A percentile compares a stretch with the other conserved stretches of the same genome.
Conservation (phyloP, 1,284 basidiomycete genomes). For the Boletellus dicymbophilus region DNA sequence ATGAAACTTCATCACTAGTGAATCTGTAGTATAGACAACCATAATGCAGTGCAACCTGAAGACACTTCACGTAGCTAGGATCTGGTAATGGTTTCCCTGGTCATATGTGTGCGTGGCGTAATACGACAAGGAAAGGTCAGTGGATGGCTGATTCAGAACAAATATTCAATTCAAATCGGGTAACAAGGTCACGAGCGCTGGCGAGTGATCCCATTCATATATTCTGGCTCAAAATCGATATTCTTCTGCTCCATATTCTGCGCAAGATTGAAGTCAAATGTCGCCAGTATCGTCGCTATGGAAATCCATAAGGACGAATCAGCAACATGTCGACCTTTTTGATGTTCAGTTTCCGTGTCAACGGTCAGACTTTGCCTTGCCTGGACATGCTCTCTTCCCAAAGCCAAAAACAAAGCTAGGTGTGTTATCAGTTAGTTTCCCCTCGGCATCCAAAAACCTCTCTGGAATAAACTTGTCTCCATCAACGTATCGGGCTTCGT, state of each 20-base stretch:
- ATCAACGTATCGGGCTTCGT: slow-evolving; percentile 23
- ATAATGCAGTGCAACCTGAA: too few species aligned
- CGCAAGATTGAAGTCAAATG: slow-evolving; percentile 22
- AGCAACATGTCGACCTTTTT: slow-evolving; percentile 18
- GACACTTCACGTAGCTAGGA: slow-evolving; percentile 1
- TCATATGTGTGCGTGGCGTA: slow-evolving; percentile 11
- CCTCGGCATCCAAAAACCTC: slow-evolving; percentile 22
- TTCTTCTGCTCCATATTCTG: slow-evolving; percentile 18
- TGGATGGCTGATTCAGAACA: slow-evolving; percentile 8
- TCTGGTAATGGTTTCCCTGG: slow-evolving; percentile 6
- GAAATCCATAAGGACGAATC: slow-evolving; percentile 21
- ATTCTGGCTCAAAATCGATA: slow-evolving; percentile 16
- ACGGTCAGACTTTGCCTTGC: neutral
- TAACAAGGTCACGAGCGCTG: neutral
- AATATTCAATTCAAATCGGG: neutral
- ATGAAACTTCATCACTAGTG: too few species aligned
- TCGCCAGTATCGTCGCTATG: slow-evolving; percentile 26
- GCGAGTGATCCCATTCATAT: slow-evolving; percentile 5
- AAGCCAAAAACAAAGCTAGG: slow-evolving; percentile 26
- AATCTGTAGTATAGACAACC: too few species aligned
- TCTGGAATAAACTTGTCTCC: slow-evolving; percentile 25
- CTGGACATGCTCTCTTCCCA: slow-evolving; percentile 25
- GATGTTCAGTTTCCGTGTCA: neutral
- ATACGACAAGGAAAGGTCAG: slow-evolving; percentile 19
- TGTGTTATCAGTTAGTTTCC: slow-evolving; percentile 16